These are phyloP conservation scores for Verticillium nonalfalfae DNA, from an alignment of 2,329 filamentous ascomycete species.

Conservation along the genomic window DNA sequence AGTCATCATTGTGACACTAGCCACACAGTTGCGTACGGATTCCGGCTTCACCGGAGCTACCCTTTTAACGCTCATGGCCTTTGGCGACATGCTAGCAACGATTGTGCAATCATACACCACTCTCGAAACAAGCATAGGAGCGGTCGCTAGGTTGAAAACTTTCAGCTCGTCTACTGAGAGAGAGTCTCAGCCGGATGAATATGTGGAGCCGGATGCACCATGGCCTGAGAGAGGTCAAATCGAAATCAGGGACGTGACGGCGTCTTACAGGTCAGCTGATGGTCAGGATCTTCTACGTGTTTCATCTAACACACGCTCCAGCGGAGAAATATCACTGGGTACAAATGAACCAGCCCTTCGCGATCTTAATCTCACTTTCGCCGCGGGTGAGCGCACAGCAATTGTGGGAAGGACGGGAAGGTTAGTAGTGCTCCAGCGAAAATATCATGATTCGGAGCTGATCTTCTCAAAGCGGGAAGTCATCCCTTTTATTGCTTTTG, in stretches of 20 bases:
- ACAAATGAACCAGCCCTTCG: neutral
- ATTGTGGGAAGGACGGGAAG: constrained; percentile 29
- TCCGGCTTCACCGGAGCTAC: too few species aligned
- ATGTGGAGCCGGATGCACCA: constrained; percentile 7
- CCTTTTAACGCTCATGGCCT: too few species aligned
- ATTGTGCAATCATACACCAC: too few species aligned
- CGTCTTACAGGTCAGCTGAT: constrained; percentile 19
- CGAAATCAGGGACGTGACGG: constrained; percentile 22
- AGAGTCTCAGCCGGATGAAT: constrained; percentile 15
- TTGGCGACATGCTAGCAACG: too few species aligned
- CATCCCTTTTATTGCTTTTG: constrained; percentile 30
- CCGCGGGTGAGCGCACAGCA: constrained; percentile 24
- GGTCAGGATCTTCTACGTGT: neutral
- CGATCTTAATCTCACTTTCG: constrained; percentile 20
- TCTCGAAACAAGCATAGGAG: too few species aligned
- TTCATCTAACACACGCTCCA: neutral
- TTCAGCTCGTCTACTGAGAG: constrained; percentile 11
- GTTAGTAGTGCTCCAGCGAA: neutral
- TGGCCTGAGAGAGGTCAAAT: constrained; percentile 26
- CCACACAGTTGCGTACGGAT: constrained; percentile 32
- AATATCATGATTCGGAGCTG: neutral
- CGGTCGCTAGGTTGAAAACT: too few species aligned
- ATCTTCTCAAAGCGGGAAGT: constrained; percentile 30
- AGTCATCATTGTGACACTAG: constrained; percentile 38
- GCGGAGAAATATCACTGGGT: too few species aligned